Conservation (phyloP, 1,284 basidiomycete genomes). For the Rhodotorula sp. region DNA sequence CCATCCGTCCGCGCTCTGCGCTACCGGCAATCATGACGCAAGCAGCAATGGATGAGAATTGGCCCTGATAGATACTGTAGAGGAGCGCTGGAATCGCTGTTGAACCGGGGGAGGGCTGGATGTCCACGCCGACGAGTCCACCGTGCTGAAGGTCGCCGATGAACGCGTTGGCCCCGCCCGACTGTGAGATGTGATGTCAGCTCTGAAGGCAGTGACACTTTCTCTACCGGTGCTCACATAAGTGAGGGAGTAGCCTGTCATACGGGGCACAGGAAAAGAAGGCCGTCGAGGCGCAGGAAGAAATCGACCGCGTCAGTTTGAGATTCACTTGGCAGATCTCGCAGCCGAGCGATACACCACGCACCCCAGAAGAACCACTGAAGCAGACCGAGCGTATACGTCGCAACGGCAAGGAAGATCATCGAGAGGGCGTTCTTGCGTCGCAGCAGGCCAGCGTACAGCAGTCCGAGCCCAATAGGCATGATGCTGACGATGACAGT, state of each 20-base stretch:
- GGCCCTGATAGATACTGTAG: conserved; percentile 83
- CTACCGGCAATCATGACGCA: conserved; percentile 66
- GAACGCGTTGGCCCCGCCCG: conserved; percentile 49
- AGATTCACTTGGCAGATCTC: too few relatives aligned
- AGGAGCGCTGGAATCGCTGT: conserved; percentile 69
- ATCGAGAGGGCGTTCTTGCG: conserved; percentile 90
- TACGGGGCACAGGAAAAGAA: too few relatives aligned
- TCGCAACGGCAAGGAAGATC: conserved; percentile 80
- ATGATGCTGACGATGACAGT: conserved; percentile 52
- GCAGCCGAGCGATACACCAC: background rate
- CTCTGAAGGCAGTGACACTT: too few relatives aligned
- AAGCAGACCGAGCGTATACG: conserved; percentile 71
- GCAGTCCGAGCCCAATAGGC: conserved; percentile 53
- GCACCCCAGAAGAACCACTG: conserved; percentile 54
- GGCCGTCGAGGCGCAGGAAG: too few relatives aligned
- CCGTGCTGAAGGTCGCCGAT: conserved; percentile 67
- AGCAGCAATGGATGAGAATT: conserved; percentile 77
- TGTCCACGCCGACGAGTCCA: conserved; percentile 75
- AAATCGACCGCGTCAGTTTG: too few relatives aligned
- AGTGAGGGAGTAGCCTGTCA: conserved; percentile 1
- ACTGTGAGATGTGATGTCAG: too few relatives aligned
- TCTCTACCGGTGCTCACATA: conserved; percentile 26
- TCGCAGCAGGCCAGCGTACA: conserved; percentile 70
- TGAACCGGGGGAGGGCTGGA: conserved; percentile 58
- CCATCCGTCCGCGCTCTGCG: conserved; percentile 83